Evolutionary conservation across 805 yeast genomes (phyloP), one percentile per base, ranked within the genome.

Genomic region (Nakazawaea populi): DNA sequence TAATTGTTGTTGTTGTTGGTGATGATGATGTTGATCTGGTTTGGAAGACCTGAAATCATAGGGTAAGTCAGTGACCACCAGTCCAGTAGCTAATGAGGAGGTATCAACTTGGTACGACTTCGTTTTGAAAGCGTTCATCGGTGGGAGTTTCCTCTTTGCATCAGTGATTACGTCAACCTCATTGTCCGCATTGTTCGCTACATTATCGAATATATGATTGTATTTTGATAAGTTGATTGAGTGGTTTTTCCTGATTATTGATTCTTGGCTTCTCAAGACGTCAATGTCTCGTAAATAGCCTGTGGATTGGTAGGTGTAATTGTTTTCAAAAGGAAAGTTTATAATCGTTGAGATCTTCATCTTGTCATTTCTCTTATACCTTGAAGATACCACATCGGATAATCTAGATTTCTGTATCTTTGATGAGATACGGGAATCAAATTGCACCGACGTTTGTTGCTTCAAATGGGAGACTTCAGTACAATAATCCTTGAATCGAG

Each of bases 241-340:
- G 5, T 24, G 32, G 51, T 71, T 64, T 5, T 71, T 65, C 50
- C 69, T 73, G 30, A 79, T 79, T 53, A 75, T 66, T 53, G 74
- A 76, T 52, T 78, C 65, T 52, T 75, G 71, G 52, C 74, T 76
- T 5, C 79, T 79, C 54, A 75, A 75, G 53, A 64, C 60, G 48
- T 74, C 74, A 44, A 77, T 74, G 59, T 78, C 82, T 40, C 67
- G 69, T 59, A 76, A 61, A 56, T 76, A 77, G 2, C 81, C 77
- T 47, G 70, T 59, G 51, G 70, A 67, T 59, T 76, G 72, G 58
- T 76, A 76, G 14, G 79, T 72, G 59, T 77, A 77, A 56, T 77
- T 76, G 29, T 75, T 73, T 55, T 77, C 77, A 61, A 73, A 78
- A 4, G 83, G 83, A 58, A 76, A 78, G 59, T 77, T 74, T 7